Percentiles rank a stretch among this genome's conserved stretches.
phyloP scores from a whole-genome alignment of 805 yeast genomes.

The Helenozyma rhizophorensis region DNA sequence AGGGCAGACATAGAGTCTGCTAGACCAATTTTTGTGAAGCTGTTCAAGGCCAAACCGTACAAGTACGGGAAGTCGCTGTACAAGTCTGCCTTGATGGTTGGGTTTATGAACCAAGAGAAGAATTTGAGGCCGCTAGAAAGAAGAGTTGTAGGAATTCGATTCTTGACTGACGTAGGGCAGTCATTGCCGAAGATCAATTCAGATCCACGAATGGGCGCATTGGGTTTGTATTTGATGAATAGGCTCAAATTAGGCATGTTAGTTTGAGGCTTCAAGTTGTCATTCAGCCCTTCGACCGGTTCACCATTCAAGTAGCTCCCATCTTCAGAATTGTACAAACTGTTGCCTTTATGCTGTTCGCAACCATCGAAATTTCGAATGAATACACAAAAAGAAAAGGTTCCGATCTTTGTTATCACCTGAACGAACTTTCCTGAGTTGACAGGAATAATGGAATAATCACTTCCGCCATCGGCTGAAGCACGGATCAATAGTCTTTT shows the following conservation, averaged over 20 bases:
- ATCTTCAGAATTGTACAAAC: constrained; percentile 29
- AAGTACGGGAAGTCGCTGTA: constrained; percentile 58
- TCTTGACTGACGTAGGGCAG: constrained; percentile 53
- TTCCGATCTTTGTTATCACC: constrained; percentile 36
- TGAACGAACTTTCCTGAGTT: constrained; percentile 36
- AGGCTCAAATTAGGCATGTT: constrained; percentile 28
- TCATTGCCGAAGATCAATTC: constrained; percentile 68
- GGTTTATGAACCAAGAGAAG: constrained; percentile 56
- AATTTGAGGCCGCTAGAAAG: constrained; percentile 47
- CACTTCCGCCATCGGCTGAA: constrained; percentile 21
- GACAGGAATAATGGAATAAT: constrained; percentile 35
- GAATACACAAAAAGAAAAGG: constrained; percentile 35
- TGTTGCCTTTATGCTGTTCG: constrained; percentile 27
- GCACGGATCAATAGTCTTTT: constrained; percentile 33
- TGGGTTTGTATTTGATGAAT: constrained; percentile 40
- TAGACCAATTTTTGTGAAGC: constrained; percentile 46
- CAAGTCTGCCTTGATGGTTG: constrained; percentile 61
- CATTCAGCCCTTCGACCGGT: background rate
- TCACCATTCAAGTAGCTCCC: constrained; percentile 21
- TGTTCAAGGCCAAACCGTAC: constrained; percentile 57
- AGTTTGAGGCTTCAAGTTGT: background rate
- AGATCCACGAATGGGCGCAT: constrained; percentile 41
- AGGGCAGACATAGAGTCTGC: constrained; percentile 5
- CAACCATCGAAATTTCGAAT: constrained; percentile 48
- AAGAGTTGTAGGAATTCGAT: constrained; percentile 50